A percentile compares a stretch with the other conserved stretches of the same genome.
phyloP scores from a whole-genome alignment of 2,329 filamentous ascomycete genomes.

The Colletotrichum lupini region DNA sequence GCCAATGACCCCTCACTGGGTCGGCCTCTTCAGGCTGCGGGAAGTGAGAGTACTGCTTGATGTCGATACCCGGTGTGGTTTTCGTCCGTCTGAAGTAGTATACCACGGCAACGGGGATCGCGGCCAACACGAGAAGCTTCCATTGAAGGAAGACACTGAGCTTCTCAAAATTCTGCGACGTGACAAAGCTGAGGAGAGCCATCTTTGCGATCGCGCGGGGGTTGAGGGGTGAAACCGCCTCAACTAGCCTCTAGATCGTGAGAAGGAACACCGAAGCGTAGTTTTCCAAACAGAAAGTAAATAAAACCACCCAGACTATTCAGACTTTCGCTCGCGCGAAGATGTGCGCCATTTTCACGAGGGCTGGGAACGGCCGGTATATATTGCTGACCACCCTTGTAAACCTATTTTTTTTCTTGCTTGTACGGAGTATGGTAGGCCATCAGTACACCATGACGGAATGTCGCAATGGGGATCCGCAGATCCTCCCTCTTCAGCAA shows the following conservation, averaged over 20 bases:
- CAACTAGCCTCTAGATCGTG: neutral
- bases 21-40: constrained; percentile 26
- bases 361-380: neutral
- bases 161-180: neutral
- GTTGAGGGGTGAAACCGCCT: neutral
- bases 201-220: neutral
- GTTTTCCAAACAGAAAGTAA: neutral
- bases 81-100: constrained; percentile 14
- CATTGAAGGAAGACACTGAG: constrained; percentile 7
- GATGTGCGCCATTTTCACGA: constrained; percentile 22
- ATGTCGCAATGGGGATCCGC: constrained; percentile 9
- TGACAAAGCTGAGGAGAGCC: constrained; percentile 7
- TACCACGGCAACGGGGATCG: constrained; percentile 11
- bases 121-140: constrained; percentile 18
- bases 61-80: neutral
- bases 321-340: neutral
- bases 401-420: neutral
- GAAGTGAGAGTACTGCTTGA: constrained; percentile 21
- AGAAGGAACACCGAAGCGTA: neutral
- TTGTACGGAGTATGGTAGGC: neutral
- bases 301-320: neutral
- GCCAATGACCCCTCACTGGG: constrained; percentile 27
- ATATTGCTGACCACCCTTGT: neutral
- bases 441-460: neutral
- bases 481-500: neutral